Evolutionary conservation across 805 yeast species (phyloP).

Genomic region (Maudiozyma turicensis): DNA sequence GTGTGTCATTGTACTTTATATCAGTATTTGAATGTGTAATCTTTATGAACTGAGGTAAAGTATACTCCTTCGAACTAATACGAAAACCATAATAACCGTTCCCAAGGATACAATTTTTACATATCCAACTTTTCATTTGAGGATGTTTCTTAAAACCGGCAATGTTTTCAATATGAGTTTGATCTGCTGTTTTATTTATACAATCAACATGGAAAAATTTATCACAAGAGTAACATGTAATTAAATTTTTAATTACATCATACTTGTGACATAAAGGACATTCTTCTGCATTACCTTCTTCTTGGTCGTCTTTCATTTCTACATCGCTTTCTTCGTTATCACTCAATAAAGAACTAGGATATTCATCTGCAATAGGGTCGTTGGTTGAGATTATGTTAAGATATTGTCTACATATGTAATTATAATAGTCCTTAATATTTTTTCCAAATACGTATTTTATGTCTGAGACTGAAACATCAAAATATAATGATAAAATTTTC

Average conservation of each 20-base stretch:
- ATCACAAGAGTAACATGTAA: slow-evolving; percentile 70
- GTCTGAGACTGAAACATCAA: slow-evolving; percentile 3
- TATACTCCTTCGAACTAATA: slow-evolving; percentile 46
- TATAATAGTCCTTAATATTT: slow-evolving; percentile 27
- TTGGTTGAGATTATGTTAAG: slow-evolving; percentile 4
- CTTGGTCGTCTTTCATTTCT: slow-evolving; percentile 17
- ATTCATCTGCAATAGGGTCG: slow-evolving; percentile 10
- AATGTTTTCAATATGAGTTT: neutral
- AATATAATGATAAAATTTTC: slow-evolving; percentile 13
- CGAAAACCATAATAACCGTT: slow-evolving; percentile 85
- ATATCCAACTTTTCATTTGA: slow-evolving; percentile 50
- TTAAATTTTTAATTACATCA: slow-evolving; percentile 37
- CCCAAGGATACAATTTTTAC: slow-evolving; percentile 77
- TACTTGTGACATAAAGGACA: slow-evolving; percentile 41
- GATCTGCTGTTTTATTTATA: neutral
- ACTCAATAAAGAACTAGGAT: slow-evolving; percentile 28
- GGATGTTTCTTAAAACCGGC: neutral
- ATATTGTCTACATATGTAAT: slow-evolving; percentile 21
- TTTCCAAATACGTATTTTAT: slow-evolving; percentile 18
- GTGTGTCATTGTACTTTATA: neutral
- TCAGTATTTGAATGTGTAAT: neutral
- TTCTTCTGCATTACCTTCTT: slow-evolving; percentile 28
- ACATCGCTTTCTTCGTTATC: slow-evolving; percentile 10
- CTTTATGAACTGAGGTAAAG: slow-evolving; percentile 12
- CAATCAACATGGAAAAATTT: slow-evolving; percentile 44